Conservation (phyloP, 495 filamentous ascomycete genomes). For the Xylaria scruposa region DNA sequence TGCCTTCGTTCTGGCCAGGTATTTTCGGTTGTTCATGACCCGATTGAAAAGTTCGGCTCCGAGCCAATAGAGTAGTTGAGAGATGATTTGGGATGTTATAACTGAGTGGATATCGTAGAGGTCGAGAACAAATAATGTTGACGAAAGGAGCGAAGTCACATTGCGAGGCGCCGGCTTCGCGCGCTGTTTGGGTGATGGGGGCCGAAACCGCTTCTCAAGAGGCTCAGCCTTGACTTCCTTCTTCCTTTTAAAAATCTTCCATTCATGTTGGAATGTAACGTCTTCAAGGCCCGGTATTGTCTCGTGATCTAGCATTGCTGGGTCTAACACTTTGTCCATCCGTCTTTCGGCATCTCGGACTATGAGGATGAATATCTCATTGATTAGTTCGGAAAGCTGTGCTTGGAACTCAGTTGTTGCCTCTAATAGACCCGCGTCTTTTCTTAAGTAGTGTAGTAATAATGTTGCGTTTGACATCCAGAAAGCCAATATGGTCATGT, state of each 20-base stretch:
- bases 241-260: slow-evolving; percentile 93
- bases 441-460: slow-evolving; percentile 94
- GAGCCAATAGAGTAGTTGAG: slow-evolving; percentile 96
- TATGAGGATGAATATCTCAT: slow-evolving; percentile 99
- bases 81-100: slow-evolving; percentile 88
- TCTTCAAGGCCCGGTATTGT: slow-evolving; percentile 98
- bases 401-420: slow-evolving; percentile 90
- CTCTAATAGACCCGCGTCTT: slow-evolving; percentile 81
- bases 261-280: slow-evolving; percentile 95
- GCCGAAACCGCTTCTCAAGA: slow-evolving; percentile 88
- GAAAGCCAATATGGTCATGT: slow-evolving; percentile 98
- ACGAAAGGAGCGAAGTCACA: slow-evolving; percentile 95
- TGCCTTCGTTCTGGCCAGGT: slow-evolving; percentile 94
- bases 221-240: slow-evolving; percentile 85
- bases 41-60: slow-evolving; percentile 97
- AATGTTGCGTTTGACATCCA: slow-evolving; percentile 99
- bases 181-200: slow-evolving; percentile 92
- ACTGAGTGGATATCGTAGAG: slow-evolving; percentile 99
- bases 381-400: slow-evolving; percentile 92
- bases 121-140: slow-evolving; percentile 95
- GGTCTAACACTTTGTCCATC: slow-evolving; percentile 93
- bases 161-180: slow-evolving; percentile 92
- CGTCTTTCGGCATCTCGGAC: slow-evolving; percentile 96
- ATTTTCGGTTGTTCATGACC: slow-evolving; percentile 93
- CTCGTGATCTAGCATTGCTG: slow-evolving; percentile 95